phyloP scores from a whole-genome alignment of 805 yeast species.

The Jamesozyma spencerorum region DNA sequence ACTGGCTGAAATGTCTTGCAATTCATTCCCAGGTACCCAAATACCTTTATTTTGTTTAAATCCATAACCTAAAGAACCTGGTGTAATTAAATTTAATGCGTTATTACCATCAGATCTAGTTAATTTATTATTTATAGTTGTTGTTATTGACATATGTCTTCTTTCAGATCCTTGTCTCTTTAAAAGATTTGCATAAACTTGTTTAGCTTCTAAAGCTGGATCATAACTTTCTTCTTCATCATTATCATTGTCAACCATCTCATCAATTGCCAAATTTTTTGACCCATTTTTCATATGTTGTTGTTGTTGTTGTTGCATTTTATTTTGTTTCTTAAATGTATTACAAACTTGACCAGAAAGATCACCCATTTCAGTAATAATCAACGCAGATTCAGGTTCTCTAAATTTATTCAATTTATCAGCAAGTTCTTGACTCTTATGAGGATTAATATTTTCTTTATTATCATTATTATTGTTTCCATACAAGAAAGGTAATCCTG shows the following conservation, averaged over 20 bases:
- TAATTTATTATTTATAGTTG: not conserved
- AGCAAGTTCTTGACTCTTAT: too few species aligned
- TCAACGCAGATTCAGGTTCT: constrained; percentile 7
- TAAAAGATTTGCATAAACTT: constrained; percentile 22
- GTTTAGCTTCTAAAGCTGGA: constrained; percentile 24
- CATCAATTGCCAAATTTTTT: not conserved
- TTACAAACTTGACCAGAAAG: constrained; percentile 9
- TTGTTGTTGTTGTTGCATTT: not conserved
- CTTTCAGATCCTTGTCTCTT: constrained; percentile 10
- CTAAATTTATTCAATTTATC: not conserved
- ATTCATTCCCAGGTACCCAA: constrained; percentile 9
- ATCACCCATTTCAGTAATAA: constrained; percentile 7
- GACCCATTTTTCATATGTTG: not conserved
- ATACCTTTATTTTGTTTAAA: constrained; percentile 7
- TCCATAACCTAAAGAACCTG: constrained; percentile 8
- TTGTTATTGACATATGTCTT: not conserved
- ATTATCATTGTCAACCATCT: not conserved
- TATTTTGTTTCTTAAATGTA: constrained; percentile 9
- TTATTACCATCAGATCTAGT: not conserved
- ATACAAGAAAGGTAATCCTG: not conserved
- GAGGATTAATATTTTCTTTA: constrained; percentile 1
- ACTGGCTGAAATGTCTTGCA: constrained; percentile 9
- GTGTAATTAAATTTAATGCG: constrained; percentile 9
- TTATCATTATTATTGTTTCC: not conserved
- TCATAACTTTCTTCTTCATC: constrained; percentile 17